A percentile compares a stretch with the other conserved stretches of the same genome.
These are phyloP conservation scores for Sporisorium graminicola DNA, from an alignment of 1,284 basidiomycete species.

Conservation along the genomic window DNA sequence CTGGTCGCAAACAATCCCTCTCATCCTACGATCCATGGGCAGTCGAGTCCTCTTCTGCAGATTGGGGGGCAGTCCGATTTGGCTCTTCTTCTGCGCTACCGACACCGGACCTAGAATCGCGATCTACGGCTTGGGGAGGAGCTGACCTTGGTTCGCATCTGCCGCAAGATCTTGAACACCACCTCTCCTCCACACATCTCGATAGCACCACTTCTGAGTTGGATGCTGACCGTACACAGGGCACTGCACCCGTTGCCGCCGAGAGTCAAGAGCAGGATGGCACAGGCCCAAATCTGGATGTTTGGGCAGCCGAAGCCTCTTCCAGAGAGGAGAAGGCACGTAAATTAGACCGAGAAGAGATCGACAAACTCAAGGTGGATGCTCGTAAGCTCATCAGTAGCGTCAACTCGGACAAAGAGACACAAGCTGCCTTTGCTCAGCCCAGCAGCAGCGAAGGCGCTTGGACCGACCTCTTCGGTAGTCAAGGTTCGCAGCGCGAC, in stretches of 20 bases:
- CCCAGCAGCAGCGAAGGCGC: constrained; percentile 13
- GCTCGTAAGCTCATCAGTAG: constrained; percentile 37
- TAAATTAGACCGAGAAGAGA: constrained; percentile 35
- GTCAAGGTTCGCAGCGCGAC: constrained; percentile 39
- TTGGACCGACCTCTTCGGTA: constrained; percentile 40
- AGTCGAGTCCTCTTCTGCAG: constrained; percentile 10
- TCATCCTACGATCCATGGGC: constrained; percentile 37
- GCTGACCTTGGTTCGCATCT: too few species aligned
- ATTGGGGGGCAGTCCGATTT: constrained; percentile 12
- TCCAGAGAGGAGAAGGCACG: constrained; percentile 31
- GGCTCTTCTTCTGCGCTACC: background rate
- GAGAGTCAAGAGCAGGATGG: background rate
- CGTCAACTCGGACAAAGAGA: constrained; percentile 25
- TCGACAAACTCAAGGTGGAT: constrained; percentile 40
- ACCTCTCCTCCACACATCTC: constrained; percentile 7
- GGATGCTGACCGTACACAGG: background rate
- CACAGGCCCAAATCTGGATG: constrained; percentile 16
- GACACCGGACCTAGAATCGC: background rate
- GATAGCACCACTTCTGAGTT: background rate
- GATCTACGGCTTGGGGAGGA: constrained; percentile 15
- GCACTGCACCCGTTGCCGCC: background rate
- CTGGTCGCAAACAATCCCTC: constrained; percentile 8
- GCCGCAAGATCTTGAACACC: constrained; percentile 1
- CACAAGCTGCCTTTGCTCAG: constrained; percentile 28
- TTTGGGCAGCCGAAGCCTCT: constrained; percentile 38